Evolutionary conservation across 2,329 filamentous ascomycete genomes (phyloP), one percentile per base, ranked within the genome.

Genomic region (Neofusicoccum cordaticola): DNA sequence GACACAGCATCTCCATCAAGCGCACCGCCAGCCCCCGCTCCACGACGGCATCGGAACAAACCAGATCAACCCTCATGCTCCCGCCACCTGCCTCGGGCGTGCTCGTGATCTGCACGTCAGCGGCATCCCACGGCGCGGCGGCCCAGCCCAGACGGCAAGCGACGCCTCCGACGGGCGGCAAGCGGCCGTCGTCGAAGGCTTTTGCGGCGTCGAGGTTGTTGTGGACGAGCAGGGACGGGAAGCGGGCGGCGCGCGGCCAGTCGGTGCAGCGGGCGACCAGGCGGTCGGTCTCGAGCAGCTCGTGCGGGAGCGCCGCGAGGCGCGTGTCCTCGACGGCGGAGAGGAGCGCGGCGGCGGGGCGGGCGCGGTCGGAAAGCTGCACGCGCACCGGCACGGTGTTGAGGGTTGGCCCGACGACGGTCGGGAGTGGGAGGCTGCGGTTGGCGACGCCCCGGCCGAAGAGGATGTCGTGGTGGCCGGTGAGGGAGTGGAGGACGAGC

Each of bases 381-480:
- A 90, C 82, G 22, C 88, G 83, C 41, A 90, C 82, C 0, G 88
- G 88, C 1, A 88, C 81, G 71, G 89, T 87, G 69, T 90, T 88
- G 81, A 88, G 88, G 66, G 86, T 88, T 0, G 88, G 88, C 0
- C 88, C 88, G 57, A 85, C 81, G 56, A 89, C 85, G 63, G 79
- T 78, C n/a, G 82, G 77, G 0, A 87, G 78, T 64, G 84, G 84
- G n/a, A 85, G 82, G 71, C 86, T 87, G 60, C 88, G 84, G 0
- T 88, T 88, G 66, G 83, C 87, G 52, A 88, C 86, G 1, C 89
- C 88, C 68, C 88, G 85, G 35, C 87, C 87, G 67, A 90, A 90
- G 11, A 87, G 81, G 42, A 90, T 84, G 37, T 77, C 71, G 0
- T 66, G 41, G 1, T 67, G 68, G 52, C 7, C 22, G 0, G 85